Percentiles rank a stretch among this genome's conserved stretches.
phyloP scores from a whole-genome alignment of 2,329 filamentous ascomycete genomes.

The Cladosporium sp. region DNA sequence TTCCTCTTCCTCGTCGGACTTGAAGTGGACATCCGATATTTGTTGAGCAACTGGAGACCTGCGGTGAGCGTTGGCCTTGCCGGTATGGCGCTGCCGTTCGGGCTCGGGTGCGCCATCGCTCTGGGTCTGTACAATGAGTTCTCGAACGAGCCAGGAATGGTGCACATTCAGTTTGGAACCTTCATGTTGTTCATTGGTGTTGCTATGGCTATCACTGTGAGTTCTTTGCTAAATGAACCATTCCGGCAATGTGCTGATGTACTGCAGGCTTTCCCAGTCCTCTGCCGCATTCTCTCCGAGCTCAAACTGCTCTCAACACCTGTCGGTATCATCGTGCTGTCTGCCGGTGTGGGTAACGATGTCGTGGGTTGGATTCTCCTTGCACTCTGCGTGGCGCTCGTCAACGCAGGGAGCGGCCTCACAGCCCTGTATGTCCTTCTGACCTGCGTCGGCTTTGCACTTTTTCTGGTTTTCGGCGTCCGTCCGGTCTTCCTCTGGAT shows the following conservation, averaged over 20 bases:
- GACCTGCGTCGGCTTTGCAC: slow-evolving; percentile 63
- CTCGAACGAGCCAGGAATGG: slow-evolving; percentile 47
- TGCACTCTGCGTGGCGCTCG: slow-evolving; percentile 84
- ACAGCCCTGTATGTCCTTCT: slow-evolving; percentile 81
- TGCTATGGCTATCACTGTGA: slow-evolving; percentile 81
- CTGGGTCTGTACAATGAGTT: slow-evolving; percentile 77
- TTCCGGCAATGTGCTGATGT: slow-evolving; percentile 5
- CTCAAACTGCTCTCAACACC: slow-evolving; percentile 76
- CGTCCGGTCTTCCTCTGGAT: slow-evolving; percentile 70
- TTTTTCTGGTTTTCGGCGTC: slow-evolving; percentile 68
- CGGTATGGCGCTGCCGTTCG: slow-evolving; percentile 79
- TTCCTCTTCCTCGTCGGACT: slow-evolving; percentile 85
- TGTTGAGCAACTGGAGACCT: slow-evolving; percentile 73
- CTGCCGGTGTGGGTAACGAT: slow-evolving; percentile 89
- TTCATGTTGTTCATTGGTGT: slow-evolving; percentile 82
- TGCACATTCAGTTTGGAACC: slow-evolving; percentile 55
- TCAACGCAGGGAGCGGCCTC: slow-evolving; percentile 78
- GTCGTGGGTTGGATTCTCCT: slow-evolving; percentile 87
- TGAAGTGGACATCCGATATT: slow-evolving; percentile 74
- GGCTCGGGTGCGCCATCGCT: slow-evolving; percentile 70
- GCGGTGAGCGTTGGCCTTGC: slow-evolving; percentile 70
- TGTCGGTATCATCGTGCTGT: slow-evolving; percentile 82
- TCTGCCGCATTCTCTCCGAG: slow-evolving; percentile 89
- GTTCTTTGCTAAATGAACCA: slow-evolving; percentile 12
- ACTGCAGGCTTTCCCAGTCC: slow-evolving; percentile 66